Conservation (phyloP, 257 asterid species). For the Ilex aquifolium region DNA sequence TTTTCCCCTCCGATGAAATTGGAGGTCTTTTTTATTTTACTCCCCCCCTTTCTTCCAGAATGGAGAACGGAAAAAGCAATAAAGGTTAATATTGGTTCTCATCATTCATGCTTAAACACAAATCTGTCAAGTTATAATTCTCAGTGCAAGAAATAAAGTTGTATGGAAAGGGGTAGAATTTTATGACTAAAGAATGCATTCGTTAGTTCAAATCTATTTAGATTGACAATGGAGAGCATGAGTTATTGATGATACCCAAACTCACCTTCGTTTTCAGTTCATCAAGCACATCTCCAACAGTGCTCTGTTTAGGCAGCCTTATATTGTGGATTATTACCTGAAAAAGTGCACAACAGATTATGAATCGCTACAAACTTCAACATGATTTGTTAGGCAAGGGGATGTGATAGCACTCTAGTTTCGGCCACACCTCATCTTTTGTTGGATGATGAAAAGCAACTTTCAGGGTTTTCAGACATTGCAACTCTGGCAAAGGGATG, state of each 20-base stretch:
- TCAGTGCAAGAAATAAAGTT: too few relatives aligned
- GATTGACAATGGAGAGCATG: neutral
- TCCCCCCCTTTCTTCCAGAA: too few relatives aligned
- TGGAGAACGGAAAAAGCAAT: too few relatives aligned
- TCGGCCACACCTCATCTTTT: constrained; percentile 76
- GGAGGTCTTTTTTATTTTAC: too few relatives aligned
- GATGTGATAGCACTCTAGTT: neutral
- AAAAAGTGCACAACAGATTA: constrained; percentile 7
- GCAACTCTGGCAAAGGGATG: constrained; percentile 96
- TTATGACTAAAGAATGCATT: neutral
- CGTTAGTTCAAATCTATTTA: neutral
- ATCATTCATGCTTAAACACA: too few relatives aligned
- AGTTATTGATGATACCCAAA: neutral
- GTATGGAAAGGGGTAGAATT: too few relatives aligned
- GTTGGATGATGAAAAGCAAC: constrained; percentile 93
- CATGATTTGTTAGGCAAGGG: neutral
- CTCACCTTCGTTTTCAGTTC: constrained; percentile 91
- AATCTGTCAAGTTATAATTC: too few relatives aligned
- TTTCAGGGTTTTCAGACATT: constrained; percentile 87
- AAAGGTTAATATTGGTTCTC: too few relatives aligned
- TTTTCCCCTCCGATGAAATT: too few relatives aligned
- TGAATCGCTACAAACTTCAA: neutral
- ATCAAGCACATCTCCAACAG: constrained; percentile 92
- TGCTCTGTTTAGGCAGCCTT: constrained; percentile 88
- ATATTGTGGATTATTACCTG: constrained; percentile 85